These are phyloP conservation scores for Physcomitrium patens DNA, from an alignment of 225 moss, liverwort and hornwort genomes.

Conservation along the genomic window DNA sequence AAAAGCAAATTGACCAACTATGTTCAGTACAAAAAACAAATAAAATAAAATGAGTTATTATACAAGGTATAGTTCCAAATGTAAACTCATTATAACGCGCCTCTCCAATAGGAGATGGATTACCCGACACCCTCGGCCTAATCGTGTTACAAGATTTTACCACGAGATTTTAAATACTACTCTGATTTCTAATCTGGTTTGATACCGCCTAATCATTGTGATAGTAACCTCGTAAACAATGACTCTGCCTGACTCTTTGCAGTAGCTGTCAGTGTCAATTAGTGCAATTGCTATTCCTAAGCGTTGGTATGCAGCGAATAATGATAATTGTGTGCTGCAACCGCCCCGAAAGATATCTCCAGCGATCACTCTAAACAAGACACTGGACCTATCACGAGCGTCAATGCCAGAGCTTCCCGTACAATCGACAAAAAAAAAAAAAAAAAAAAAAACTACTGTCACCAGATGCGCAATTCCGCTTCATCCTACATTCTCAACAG, in stretches of 20 bases:
- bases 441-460: neutral
- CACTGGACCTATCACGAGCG: neutral
- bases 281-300: neutral
- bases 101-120: conserved; percentile 12
- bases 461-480: neutral
- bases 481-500: conserved; percentile 1
- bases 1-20: conserved; percentile 14
- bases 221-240: neutral
- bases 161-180: neutral
- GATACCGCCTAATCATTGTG: neutral
- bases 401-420: conserved; percentile 1
- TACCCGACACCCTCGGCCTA: neutral
- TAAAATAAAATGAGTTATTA: neutral
- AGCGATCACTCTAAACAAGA: conserved; percentile 3
- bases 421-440: neutral
- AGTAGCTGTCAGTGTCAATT: neutral
- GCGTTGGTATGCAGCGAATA: conserved; percentile 9
- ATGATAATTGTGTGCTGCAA: neutral
- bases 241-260: neutral
- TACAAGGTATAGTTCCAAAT: neutral
- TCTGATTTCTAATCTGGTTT: conserved; percentile 1
- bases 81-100: neutral
- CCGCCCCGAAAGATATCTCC: conserved; percentile 8
- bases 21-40: conserved; percentile 8
- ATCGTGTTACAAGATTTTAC: neutral